phyloP scores from a whole-genome alignment of 805 yeast genomes.

The Metschnikowia hibisci region DNA sequence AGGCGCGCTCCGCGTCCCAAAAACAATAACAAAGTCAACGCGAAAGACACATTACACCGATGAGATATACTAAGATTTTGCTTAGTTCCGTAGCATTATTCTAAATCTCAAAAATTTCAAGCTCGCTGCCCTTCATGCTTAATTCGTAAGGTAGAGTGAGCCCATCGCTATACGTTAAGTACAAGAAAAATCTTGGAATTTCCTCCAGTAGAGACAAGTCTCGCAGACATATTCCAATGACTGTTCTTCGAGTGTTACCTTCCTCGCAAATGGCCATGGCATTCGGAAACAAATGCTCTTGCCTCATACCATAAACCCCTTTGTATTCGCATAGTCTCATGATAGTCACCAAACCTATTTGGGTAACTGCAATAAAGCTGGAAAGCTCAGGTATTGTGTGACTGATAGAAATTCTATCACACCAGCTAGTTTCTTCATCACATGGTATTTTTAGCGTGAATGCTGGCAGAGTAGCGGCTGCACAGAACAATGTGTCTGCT shows the following conservation, averaged over 20 bases:
- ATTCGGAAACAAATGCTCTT: slow-evolving; percentile 40
- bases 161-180: slow-evolving; percentile 36
- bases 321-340: slow-evolving; percentile 35
- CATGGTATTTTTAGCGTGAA: slow-evolving; percentile 7
- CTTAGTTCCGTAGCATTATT: no score
- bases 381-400: slow-evolving; percentile 33
- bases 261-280: slow-evolving; percentile 26
- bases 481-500: slow-evolving; percentile 13
- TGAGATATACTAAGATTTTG: no score
- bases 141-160: slow-evolving; percentile 16
- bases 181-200: slow-evolving; percentile 28
- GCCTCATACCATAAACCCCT: slow-evolving; percentile 41
- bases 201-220: slow-evolving; percentile 20
- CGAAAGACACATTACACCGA: not conserved
- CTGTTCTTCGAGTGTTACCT: slow-evolving; percentile 27
- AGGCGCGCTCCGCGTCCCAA: slow-evolving; percentile 1
- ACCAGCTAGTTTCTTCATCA: slow-evolving; percentile 26
- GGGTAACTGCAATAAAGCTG: slow-evolving; percentile 33
- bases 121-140: not conserved
- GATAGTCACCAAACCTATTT: slow-evolving; percentile 35
- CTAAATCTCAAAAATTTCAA: not conserved
- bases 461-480: slow-evolving; percentile 11
- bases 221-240: slow-evolving; percentile 30
- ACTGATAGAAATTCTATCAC: slow-evolving; percentile 36
- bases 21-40: not conserved